A percentile compares a stretch with the other conserved stretches of the same genome.
Conservation (phyloP, 2,329 filamentous ascomycete genomes). For the Grosmannia huntii region DNA sequence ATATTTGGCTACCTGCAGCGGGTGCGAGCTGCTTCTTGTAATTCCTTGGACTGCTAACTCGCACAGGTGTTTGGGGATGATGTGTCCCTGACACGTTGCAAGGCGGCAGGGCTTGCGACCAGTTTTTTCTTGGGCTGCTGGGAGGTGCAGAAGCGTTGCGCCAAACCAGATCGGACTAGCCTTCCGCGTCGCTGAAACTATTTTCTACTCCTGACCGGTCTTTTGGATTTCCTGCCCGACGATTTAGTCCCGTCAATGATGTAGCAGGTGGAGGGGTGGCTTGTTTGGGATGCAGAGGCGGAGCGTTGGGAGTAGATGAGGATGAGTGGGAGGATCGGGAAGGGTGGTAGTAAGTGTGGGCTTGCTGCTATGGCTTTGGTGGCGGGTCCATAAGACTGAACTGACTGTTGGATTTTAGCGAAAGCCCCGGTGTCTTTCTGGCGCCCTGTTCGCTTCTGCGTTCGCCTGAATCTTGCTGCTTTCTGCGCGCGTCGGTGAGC, state of each 20-base stretch:
- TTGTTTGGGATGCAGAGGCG: constrained; percentile 3
- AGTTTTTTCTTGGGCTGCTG: constrained; percentile 26
- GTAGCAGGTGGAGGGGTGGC: constrained; percentile 19
- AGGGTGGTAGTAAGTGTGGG: constrained; percentile 2
- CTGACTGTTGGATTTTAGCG: not conserved
- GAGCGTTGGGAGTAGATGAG: not conserved
- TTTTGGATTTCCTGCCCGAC: constrained; percentile 23
- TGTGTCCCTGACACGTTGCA: constrained; percentile 53
- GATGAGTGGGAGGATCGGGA: not conserved
- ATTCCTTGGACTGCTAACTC: constrained; percentile 43
- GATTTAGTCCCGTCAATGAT: constrained; percentile 26
- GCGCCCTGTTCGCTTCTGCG: not conserved
- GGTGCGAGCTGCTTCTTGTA: constrained; percentile 46
- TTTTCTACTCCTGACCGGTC: constrained; percentile 13
- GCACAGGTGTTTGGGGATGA: constrained; percentile 45
- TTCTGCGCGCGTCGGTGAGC: not conserved
- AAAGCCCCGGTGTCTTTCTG: not conserved
- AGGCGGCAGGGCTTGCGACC: constrained; percentile 39
- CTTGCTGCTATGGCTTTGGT: not conserved
- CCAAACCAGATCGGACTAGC: constrained; percentile 20
- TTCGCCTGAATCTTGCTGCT: not conserved
- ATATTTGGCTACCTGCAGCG: constrained; percentile 72
- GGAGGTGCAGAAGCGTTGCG: constrained; percentile 40
- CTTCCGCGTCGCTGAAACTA: constrained; percentile 14
- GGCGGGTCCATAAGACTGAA: not conserved